Conservation (phyloP, 108 stramenopile species). For the Fistulifera solaris region DNA sequence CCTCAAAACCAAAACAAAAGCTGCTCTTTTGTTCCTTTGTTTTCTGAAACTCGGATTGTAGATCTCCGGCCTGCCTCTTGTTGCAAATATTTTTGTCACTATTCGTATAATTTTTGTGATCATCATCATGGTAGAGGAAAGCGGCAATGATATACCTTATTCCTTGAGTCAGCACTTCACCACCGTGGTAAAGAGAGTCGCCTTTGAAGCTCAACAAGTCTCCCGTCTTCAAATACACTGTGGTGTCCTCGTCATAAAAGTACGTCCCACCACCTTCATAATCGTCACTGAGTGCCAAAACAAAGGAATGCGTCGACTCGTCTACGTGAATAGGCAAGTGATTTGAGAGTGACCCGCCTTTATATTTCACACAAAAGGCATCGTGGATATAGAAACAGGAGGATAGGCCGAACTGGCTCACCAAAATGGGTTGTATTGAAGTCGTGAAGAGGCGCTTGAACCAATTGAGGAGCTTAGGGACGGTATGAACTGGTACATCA, state of each 20-base stretch:
- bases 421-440: slow-evolving; percentile 13
- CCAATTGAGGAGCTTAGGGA: slow-evolving; percentile 38
- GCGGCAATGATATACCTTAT: slow-evolving; percentile 30
- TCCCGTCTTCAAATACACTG: slow-evolving; percentile 3
- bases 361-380: slow-evolving; percentile 87
- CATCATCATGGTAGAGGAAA: slow-evolving; percentile 31
- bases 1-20: not conserved
- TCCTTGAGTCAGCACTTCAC: slow-evolving; percentile 25
- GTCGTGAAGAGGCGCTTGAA: slow-evolving; percentile 32
- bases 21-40: not conserved
- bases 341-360: slow-evolving; percentile 40
- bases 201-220: slow-evolving; percentile 31
- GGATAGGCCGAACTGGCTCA: slow-evolving; percentile 19
- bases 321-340: slow-evolving; percentile 82
- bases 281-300: slow-evolving; percentile 77
- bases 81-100: not conserved
- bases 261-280: slow-evolving; percentile 87
- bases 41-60: not conserved
- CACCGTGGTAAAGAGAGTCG: slow-evolving; percentile 29
- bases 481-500: slow-evolving; percentile 81
- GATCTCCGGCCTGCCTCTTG: not conserved
- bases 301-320: slow-evolving; percentile 83
- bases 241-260: slow-evolving; percentile 30
- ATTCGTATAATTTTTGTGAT: not conserved
- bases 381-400: slow-evolving; percentile 58